phyloP scores from a whole-genome alignment of 306 rosid genomes.

The Cucumis cinereus region DNA sequence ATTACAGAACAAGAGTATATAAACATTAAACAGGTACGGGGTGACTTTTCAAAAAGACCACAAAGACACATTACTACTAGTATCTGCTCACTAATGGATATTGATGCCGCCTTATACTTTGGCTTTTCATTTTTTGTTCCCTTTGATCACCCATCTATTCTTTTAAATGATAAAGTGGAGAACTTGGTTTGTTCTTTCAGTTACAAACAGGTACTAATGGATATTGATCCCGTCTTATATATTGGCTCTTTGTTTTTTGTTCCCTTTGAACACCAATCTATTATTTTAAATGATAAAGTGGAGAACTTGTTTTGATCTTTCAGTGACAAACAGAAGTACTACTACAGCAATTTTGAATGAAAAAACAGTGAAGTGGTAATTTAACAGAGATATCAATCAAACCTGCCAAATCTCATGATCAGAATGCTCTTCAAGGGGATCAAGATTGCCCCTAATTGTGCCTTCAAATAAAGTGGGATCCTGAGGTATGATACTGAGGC shows the following conservation, averaged over 20 bases:
- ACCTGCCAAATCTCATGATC: conserved; percentile 88
- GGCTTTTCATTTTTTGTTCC: background rate
- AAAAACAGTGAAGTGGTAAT: background rate
- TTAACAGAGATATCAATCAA: conserved; percentile 10
- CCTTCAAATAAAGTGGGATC: conserved; percentile 98
- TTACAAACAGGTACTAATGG: background rate
- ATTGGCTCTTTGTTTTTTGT: background rate
- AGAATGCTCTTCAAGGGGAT: conserved; percentile 81
- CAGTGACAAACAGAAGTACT: background rate
- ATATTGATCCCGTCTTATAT: background rate
- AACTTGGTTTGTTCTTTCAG: background rate
- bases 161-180: background rate
- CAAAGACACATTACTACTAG: background rate
- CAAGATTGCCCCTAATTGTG: conserved; percentile 71
- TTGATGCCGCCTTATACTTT: background rate
- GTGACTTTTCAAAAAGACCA: background rate
- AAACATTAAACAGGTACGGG: background rate
- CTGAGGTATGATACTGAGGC: conserved; percentile 88
- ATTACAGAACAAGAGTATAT: background rate
- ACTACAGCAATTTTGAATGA: background rate
- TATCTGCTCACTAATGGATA: background rate
- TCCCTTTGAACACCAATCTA: background rate
- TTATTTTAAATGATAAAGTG: background rate
- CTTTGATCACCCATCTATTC: background rate
- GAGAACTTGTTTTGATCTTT: background rate